phyloP scores from a whole-genome alignment of 331 rosid species.

The Rhamnella rubrinervis region DNA sequence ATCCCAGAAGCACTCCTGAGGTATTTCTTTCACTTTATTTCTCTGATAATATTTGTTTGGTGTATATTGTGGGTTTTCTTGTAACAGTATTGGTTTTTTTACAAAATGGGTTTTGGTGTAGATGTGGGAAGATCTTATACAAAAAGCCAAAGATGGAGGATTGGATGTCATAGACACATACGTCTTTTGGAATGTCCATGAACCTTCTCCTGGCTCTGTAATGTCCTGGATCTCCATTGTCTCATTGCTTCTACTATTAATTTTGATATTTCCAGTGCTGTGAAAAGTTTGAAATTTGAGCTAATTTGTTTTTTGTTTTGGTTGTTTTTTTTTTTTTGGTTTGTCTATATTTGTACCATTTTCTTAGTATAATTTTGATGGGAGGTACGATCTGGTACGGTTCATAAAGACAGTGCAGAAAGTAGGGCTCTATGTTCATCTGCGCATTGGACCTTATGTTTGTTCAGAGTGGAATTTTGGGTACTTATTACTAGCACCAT shows the following conservation, averaged over 20 bases:
- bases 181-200: conserved; percentile 93
- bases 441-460: conserved; percentile 95
- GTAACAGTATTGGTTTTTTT: not conserved
- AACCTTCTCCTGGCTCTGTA: conserved; percentile 93
- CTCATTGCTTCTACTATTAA: not conserved
- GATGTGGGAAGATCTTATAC: conserved; percentile 97
- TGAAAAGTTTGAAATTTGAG: not conserved
- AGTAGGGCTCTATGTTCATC: conserved; percentile 86
- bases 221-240: conserved; percentile 31
- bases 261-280: not conserved
- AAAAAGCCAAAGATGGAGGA: conserved; percentile 92
- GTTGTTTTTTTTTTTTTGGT: not conserved
- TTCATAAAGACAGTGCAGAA: conserved; percentile 88
- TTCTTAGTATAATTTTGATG: conserved; percentile 81
- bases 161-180: conserved; percentile 90
- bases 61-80: conserved; percentile 4
- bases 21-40: conserved; percentile 28
- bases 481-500: conserved; percentile 40
- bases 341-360: conserved; percentile 5
- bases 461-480: conserved; percentile 99
- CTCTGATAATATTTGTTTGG: not conserved
- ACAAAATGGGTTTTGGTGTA: conserved; percentile 38
- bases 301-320: not conserved
- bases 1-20: conserved; percentile 94
- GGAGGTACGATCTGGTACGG: conserved; percentile 82